Evolutionary conservation across 164 flowering plant genomes (phyloP).

Genomic region (Warburgia ugandensis): DNA sequence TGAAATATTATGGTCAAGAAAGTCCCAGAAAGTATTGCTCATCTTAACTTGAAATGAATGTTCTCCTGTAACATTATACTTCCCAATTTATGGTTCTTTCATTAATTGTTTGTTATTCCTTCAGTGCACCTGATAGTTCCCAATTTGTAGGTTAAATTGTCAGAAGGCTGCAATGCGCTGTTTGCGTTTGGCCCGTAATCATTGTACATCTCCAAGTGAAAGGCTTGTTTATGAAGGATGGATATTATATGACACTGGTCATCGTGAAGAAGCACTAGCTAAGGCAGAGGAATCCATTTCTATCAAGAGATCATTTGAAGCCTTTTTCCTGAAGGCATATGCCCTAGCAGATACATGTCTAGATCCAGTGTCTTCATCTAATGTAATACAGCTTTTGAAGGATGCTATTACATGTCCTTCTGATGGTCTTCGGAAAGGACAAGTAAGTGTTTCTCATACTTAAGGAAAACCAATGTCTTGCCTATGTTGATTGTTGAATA

Average conservation of each 20-base stretch:
- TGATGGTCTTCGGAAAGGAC: conserved; percentile 96
- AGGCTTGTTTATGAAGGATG: conserved; percentile 75
- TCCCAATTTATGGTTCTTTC: not conserved
- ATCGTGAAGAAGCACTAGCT: conserved; percentile 76
- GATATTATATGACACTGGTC: conserved; percentile 72
- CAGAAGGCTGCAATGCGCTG: conserved; percentile 88
- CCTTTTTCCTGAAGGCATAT: conserved; percentile 76
- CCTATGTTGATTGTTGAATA: not conserved
- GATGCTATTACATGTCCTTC: conserved; percentile 96
- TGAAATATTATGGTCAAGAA: too few species aligned
- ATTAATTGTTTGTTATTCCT: not conserved
- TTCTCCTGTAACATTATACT: not conserved
- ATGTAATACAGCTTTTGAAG: conserved; percentile 74
- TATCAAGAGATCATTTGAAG: conserved; percentile 80
- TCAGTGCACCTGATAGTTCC: conserved; percentile 1
- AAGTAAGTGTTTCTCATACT: conserved; percentile 33
- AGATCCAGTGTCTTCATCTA: conserved; percentile 51
- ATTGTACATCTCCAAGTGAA: conserved; percentile 49
- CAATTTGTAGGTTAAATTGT: conserved; percentile 60
- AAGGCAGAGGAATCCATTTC: conserved; percentile 77
- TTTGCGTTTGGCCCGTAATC: conserved; percentile 64
- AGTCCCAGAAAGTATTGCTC: too few species aligned
- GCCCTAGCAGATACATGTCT: conserved; percentile 65
- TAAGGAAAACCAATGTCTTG: not conserved
- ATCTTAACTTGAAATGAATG: not conserved